These are phyloP conservation scores for Turritis glabra DNA, from an alignment of 345 rosid genomes.

Conservation along the genomic window DNA sequence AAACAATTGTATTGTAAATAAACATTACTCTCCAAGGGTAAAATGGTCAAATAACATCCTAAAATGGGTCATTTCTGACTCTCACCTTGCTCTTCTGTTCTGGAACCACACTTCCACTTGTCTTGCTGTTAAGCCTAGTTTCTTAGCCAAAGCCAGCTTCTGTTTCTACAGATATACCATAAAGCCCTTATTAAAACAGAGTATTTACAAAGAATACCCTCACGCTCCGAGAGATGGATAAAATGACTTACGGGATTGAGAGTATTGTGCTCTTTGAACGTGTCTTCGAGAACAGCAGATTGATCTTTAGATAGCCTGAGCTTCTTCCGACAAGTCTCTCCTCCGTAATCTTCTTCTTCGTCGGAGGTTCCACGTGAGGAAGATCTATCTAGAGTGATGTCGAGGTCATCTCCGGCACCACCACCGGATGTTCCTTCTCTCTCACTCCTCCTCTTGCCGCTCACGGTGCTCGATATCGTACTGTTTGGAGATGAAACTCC, in stretches of 20 bases:
- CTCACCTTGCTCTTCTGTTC: constrained; percentile 94
- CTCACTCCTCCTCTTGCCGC: constrained; percentile 76
- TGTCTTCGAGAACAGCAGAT: constrained; percentile 88
- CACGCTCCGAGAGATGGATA: background rate
- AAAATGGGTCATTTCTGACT: background rate
- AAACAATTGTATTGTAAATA: constrained; percentile 8
- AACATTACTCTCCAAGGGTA: background rate
- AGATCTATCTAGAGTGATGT: constrained; percentile 58
- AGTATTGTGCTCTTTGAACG: constrained; percentile 92
- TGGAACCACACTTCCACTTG: constrained; percentile 99
- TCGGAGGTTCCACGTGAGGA: constrained; percentile 68
- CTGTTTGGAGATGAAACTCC: constrained; percentile 96
- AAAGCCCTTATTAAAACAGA: constrained; percentile 5
- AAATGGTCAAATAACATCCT: background rate
- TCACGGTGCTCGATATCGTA: constrained; percentile 76
- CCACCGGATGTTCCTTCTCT: constrained; percentile 52
- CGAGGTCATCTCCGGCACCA: constrained; percentile 51
- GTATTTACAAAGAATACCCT: background rate
- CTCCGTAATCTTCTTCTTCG: constrained; percentile 76
- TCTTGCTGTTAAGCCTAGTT: constrained; percentile 80
- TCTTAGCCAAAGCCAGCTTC: constrained; percentile 81
- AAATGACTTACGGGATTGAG: constrained; percentile 84
- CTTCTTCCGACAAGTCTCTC: constrained; percentile 93
- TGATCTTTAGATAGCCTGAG: constrained; percentile 94
- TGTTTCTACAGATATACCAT: constrained; percentile 64